Percentiles rank a stretch among this genome's conserved stretches.
phyloP scores from a whole-genome alignment of 116 monocot genomes.

The Iris pallida region DNA sequence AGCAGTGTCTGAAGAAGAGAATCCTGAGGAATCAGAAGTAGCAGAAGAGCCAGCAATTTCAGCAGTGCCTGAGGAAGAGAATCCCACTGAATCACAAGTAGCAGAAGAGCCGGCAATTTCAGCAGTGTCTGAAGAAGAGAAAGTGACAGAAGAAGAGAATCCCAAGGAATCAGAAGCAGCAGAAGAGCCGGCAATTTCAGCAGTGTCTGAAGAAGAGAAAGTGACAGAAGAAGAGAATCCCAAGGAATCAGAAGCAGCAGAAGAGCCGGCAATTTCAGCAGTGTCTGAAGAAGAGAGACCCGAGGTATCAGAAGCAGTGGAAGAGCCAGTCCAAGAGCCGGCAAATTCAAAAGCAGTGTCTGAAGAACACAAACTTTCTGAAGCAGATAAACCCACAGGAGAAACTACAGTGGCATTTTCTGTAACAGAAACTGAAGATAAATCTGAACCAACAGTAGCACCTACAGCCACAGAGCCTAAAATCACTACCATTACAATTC shows the following conservation, averaged over 20 bases:
- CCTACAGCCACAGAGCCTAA: background rate
- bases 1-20: background rate
- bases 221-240: too few species aligned
- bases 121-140: constrained; percentile 2
- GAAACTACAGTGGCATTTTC: background rate
- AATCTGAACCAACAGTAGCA: background rate
- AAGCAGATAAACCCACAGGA: background rate
- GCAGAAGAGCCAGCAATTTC: too few species aligned
- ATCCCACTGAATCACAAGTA: too few species aligned
- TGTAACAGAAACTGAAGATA: background rate
- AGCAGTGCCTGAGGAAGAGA: too few species aligned
- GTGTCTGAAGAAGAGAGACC: background rate
- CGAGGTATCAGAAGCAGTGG: too few species aligned
- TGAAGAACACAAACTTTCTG: too few species aligned
- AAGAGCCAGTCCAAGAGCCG: too few species aligned
- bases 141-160: too few species aligned
- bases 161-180: background rate
- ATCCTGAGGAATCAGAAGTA: too few species aligned
- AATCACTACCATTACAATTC: background rate
- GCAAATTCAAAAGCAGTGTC: too few species aligned
- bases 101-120: too few species aligned
- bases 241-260: background rate
- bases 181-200: too few species aligned
- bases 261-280: background rate
- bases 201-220: constrained; percentile 3